phyloP scores from a whole-genome alignment of 441 rosid genomes.

The Pelargonium fulgidum region DNA sequence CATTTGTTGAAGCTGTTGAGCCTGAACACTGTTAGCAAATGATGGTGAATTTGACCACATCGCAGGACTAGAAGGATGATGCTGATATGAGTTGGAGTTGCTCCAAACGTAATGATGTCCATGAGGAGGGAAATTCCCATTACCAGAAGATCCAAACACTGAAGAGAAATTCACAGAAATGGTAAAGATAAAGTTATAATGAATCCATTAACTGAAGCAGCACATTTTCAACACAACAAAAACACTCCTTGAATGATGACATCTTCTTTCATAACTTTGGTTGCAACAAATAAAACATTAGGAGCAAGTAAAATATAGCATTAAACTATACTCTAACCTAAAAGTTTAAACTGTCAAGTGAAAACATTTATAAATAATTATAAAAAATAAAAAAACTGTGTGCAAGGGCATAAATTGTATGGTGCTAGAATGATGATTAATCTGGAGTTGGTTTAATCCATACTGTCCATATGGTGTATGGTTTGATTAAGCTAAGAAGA shows the following conservation, averaged over 20 bases:
- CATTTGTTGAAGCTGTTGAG: conserved; percentile 40
- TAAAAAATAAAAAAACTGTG: no score
- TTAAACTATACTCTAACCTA: no score
- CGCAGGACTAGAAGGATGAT: conserved; percentile 40
- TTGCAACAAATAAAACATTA: no score
- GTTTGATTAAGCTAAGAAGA: not conserved
- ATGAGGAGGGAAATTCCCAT: conserved; percentile 43
- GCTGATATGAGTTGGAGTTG: conserved; percentile 45
- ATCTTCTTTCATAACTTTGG: no score
- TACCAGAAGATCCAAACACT: conserved; percentile 60
- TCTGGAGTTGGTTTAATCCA: no score
- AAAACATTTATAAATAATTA: no score
- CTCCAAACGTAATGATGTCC: conserved; percentile 46
- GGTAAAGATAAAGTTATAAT: not conserved
- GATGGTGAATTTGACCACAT: conserved; percentile 61
- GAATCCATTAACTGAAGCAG: not conserved
- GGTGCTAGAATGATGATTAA: no score
- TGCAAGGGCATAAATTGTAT: no score
- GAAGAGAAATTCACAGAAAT: conserved; percentile 18
- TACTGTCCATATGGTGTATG: no score
- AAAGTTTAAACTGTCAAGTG: no score
- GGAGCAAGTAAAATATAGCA: no score
- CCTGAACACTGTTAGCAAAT: conserved; percentile 36
- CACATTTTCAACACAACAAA: not conserved
- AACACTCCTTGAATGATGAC: not conserved